Evolutionary conservation across 1,139 yeast species (phyloP), one percentile per base, ranked within the genome.

Genomic region (Blastobotrys capitulatus): DNA sequence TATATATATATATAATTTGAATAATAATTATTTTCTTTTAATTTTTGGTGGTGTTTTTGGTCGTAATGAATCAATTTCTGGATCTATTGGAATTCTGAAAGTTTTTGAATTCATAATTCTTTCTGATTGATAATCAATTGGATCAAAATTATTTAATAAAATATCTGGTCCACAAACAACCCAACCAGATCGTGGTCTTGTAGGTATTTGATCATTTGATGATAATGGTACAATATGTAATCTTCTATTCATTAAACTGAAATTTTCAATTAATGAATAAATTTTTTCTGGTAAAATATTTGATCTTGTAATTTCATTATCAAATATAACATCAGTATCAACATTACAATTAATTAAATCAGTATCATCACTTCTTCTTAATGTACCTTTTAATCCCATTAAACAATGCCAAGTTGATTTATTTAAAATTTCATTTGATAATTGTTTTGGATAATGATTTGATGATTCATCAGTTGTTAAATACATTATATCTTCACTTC

Each of bases 351-450:
- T 95, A 55, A 90, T 89, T 55, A 90, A 73, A 63, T 87, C 89
- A 26, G 77, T 78, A 66, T 90, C 97, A 0, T 83, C 81, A 1
- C 95, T 80, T 58, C 97, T 76, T 61, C 96, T 74, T 12, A 90
- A 90, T 0, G 97, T 90, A 6, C 97, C 97, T 2, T 96, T 89
- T 50, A 90, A 85, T 57, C 97, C 92, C 96, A 90, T 87, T 84
- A 96, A 86, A 60, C 97, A 90, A 67, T 90, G 97, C 96, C 96
- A 89, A 62, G 71, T 60, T 3, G 69, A 57, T 48, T 60, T 61
- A 36, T 47, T 50, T 1, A 63, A 37, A 22, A 49, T 43, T 37
- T 57, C 65, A 3, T 51, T 54, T 2, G 54, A 50, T 9, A 53
- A 51, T 36, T 38, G 41, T 9, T 56, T 52, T 15, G 51, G 65